Evolutionary conservation across 2,329 filamentous ascomycete species (phyloP).

Genomic region (Claviceps citrina): DNA sequence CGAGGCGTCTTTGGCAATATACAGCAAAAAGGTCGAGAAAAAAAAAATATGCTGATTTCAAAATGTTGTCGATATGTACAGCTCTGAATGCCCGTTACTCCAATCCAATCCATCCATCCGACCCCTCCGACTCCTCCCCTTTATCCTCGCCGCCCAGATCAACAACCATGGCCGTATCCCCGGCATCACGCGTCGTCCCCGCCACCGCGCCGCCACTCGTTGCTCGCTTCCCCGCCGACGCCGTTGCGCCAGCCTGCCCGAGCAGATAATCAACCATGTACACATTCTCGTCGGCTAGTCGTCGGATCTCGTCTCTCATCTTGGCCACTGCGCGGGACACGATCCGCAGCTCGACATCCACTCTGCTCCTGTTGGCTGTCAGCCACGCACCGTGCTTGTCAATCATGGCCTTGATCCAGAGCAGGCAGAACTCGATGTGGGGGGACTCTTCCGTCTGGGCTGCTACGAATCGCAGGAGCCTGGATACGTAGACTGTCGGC

Average conservation of each 20-base stretch:
- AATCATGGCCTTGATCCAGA: conserved; percentile 77
- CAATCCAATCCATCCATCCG: conserved; percentile 32
- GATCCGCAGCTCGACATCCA: conserved; percentile 71
- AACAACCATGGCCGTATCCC: neutral
- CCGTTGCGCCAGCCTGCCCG: conserved; percentile 29
- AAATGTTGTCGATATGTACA: too few relatives aligned
- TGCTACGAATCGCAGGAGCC: conserved; percentile 74
- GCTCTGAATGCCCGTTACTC: conserved; percentile 20
- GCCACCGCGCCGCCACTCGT: conserved; percentile 9
- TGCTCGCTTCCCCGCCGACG: conserved; percentile 10
- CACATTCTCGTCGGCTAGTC: conserved; percentile 72
- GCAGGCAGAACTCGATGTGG: conserved; percentile 84
- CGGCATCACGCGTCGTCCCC: neutral
- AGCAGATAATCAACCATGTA: conserved; percentile 78
- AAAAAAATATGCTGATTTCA: too few relatives aligned
- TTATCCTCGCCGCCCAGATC: conserved; percentile 9
- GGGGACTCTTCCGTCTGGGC: conserved; percentile 78
- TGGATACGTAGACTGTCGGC: conserved; percentile 72
- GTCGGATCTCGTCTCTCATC: conserved; percentile 69
- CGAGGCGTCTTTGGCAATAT: too few relatives aligned
- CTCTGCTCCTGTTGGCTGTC: conserved; percentile 61
- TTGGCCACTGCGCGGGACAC: conserved; percentile 66
- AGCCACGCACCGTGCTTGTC: conserved; percentile 75
- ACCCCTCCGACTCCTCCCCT: conserved; percentile 16
- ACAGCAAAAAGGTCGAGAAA: too few relatives aligned